Evolutionary conservation across 2,329 filamentous ascomycete genomes (phyloP), one percentile per base, ranked within the genome.

Genomic region (Fonsecaea monophora): DNA sequence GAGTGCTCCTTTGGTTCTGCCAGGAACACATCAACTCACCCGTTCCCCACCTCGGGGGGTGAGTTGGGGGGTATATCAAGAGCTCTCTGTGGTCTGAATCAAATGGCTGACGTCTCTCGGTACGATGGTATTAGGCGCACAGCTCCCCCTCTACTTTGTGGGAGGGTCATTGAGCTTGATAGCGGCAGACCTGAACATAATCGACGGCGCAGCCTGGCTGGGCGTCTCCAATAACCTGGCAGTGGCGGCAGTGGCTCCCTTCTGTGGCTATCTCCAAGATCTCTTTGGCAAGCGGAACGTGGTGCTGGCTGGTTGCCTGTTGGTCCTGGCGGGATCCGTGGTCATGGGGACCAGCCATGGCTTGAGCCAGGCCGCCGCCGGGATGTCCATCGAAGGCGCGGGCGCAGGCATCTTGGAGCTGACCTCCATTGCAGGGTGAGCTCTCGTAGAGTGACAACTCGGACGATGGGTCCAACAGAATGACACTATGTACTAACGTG

Each of bases 91-190:
- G 21, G 21, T 21, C 21, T 21, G 21, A 21, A 21, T 21, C 21
- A 21, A 37, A 1, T 37, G 7, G 35, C 35, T 37, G 35, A 37
- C 35, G 35, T 37, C 35, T 37, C 35, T 37, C 6, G 6, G 35
- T 12, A 8, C 10, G 1, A 8, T 37, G 6, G 35, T 3, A 7
- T 37, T 84, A 66, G 68, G 68, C 18, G 68, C 68, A 15, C 68
- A 70, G 60, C 64, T 70, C 25, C 66, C 66, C 4, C 66, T 70
- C 6, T 70, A 70, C 58, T 68, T 70, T 30, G 66, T 68, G 35
- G 68, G 68, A 25, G 68, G 65, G 61, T 81, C 82, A 53, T 81
- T 83, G 74, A 75, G 77, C n/a, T 70, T 57, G 35, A 68, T 68
- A 61, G 45, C 66, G 3, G 38, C 54, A 3, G 66, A 70, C 15